phyloP scores from a whole-genome alignment of 1,284 basidiomycete species.

The Vanrija humicola region DNA sequence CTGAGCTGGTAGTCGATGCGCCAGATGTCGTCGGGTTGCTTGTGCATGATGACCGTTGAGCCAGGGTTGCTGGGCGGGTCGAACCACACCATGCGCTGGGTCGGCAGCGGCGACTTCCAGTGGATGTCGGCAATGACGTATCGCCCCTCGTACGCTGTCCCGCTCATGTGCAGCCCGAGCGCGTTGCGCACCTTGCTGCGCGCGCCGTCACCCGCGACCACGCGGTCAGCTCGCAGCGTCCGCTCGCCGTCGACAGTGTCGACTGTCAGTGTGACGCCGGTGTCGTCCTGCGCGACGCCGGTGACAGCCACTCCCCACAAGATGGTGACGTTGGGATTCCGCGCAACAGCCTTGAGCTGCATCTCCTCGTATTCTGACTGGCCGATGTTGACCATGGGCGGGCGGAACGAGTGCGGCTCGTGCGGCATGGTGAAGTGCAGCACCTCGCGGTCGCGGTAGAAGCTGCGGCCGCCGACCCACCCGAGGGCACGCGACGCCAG shows the following conservation, averaged over 20 bases:
- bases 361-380: slow-evolving; percentile 22
- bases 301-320: slow-evolving; percentile 11
- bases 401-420: neutral
- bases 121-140: slow-evolving; percentile 22
- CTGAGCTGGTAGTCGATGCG: slow-evolving; percentile 21
- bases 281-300: slow-evolving; percentile 3
- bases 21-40: slow-evolving; percentile 22
- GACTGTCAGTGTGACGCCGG: slow-evolving; percentile 13
- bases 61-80: slow-evolving; percentile 18
- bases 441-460: slow-evolving; percentile 16
- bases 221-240: slow-evolving; percentile 11
- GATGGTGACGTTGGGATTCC: slow-evolving; percentile 11
- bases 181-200: slow-evolving; percentile 14
- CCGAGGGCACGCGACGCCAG: slow-evolving; percentile 10
- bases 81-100: slow-evolving; percentile 16
- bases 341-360: slow-evolving; percentile 7
- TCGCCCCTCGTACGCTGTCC: slow-evolving; percentile 17
- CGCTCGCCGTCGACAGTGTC: slow-evolving; percentile 14
- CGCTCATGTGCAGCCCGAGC: slow-evolving; percentile 8
- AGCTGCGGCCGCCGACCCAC: slow-evolving; percentile 14
- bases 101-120: slow-evolving; percentile 15
- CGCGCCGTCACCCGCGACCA: slow-evolving; percentile 14
- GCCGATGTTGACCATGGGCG: slow-evolving; percentile 20
- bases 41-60: slow-evolving; percentile 21
- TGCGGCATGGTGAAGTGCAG: slow-evolving; percentile 18